Evolutionary conservation across 2,329 filamentous ascomycete genomes (phyloP).

Genomic region (Apiospora phragmitis): DNA sequence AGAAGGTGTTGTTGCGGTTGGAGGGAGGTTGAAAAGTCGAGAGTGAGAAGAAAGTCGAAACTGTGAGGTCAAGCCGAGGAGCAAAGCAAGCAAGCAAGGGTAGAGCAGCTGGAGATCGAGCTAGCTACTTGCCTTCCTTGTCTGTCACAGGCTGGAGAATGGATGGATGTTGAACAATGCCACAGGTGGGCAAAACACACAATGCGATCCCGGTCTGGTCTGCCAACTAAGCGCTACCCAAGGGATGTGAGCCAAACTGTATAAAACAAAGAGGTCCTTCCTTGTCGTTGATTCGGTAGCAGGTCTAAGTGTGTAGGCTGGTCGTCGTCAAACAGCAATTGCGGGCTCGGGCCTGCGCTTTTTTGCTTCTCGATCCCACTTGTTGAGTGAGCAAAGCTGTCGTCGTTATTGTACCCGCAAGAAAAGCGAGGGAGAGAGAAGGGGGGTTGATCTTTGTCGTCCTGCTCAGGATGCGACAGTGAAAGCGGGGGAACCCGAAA

Average conservation of each 20-base stretch:
- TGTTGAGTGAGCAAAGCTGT: background rate
- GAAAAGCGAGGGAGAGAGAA: background rate
- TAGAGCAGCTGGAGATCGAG: background rate
- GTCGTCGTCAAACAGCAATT: background rate
- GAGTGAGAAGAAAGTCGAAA: background rate
- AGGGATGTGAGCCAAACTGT: background rate
- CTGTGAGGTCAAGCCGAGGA: background rate
- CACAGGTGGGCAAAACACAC: background rate
- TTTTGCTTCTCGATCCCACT: background rate
- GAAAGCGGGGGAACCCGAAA: slow-evolving; percentile 13
- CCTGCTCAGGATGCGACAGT: slow-evolving; percentile 6
- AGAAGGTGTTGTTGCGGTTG: background rate
- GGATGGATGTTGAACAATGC: background rate
- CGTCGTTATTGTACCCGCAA: background rate
- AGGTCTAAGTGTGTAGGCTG: background rate
- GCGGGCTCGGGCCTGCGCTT: background rate
- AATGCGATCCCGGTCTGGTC: slow-evolving; percentile 7
- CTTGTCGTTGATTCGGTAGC: background rate
- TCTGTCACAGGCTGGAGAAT: background rate
- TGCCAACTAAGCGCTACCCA: slow-evolving; percentile 2
- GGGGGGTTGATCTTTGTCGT: background rate
- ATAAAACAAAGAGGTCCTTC: background rate
- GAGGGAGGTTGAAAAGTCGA: background rate
- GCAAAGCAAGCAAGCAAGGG: background rate
- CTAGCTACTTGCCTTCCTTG: background rate